Base-by-base conservation (phyloP, 2,329 filamentous ascomycete species). In the Colletotrichum spinosum region DNA sequence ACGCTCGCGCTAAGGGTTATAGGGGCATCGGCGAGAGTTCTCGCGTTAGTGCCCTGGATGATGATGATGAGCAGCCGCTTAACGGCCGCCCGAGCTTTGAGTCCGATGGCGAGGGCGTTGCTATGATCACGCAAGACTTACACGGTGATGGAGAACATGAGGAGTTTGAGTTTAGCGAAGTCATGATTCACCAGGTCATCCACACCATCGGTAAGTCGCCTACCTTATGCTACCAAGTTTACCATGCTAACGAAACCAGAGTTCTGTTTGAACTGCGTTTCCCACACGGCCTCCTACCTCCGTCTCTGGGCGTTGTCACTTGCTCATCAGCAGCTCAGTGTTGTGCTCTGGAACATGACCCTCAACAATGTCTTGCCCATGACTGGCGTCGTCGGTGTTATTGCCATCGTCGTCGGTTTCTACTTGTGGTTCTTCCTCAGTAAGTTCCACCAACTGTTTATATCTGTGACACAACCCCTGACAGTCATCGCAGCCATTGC, bases 131-230 rank as follows among this genome's bases (percentile, higher is more conserved):
- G 2, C 90, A 97, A 76, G 93, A 96, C 74, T 88, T 97, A 70
- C 82, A 79, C 50, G 87, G 89, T 38, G 86, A 85, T 48, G 92
- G 93, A 53, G 94, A 94, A 71, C 93, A 97, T 72, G 94, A 96
- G 74, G 96, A 99, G 76, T 99, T 99, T 77, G 96, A 99, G 72
- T 99, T 99, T 77, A 88, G 91, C 66, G 96, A 99, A 78, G 88
- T 94, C 69, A 97, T 99, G 94, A 99, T 99, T 75, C 96, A 99
- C 81, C 96, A 99, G 79, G 89, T 97, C 76, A 99, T 99, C 75
- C 97, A 98, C 83, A 98, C 95, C 15, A 98, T 98, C 74, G 94
- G 92, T 95, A 89, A 80, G 90, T 80, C 34, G 13, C 54, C 33
- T 2, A n/a, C 38, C 35, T 9, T 5, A 4, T 6, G 41, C 10